Percentiles rank a stretch among this genome's conserved stretches.
Evolutionary conservation across 2,329 filamentous ascomycete genomes (phyloP).

Genomic region (Ophiostoma himal-ulmi): DNA sequence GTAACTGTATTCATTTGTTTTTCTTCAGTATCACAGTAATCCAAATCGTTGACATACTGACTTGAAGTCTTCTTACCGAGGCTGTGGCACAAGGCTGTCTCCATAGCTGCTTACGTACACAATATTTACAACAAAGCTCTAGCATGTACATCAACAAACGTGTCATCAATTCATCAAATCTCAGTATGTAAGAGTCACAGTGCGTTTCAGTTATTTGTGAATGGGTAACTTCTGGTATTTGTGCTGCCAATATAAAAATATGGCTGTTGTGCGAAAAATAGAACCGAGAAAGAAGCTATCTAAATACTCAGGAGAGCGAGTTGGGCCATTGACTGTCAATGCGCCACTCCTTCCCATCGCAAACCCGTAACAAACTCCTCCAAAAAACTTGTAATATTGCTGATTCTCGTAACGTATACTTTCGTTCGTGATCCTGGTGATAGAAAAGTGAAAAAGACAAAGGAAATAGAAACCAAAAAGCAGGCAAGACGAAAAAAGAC

Average conservation of each 20-base stretch:
- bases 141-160: neutral
- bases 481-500: neutral
- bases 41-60: no score
- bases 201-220: slow-evolving; percentile 36
- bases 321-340: slow-evolving; percentile 34
- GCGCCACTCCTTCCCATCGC: neutral
- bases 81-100: neutral
- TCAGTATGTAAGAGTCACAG: neutral
- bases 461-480: slow-evolving; percentile 21
- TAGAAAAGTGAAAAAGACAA: slow-evolving; percentile 19
- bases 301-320: slow-evolving; percentile 61
- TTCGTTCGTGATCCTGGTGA: slow-evolving; percentile 13
- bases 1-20: neutral
- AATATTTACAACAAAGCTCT: no score
- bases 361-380: slow-evolving; percentile 29
- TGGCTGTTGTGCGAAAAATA: slow-evolving; percentile 30
- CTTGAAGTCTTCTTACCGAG: neutral
- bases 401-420: slow-evolving; percentile 26
- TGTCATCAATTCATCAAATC: neutral
- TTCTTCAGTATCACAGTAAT: neutral
- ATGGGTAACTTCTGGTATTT: slow-evolving; percentile 65
- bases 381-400: slow-evolving; percentile 26
- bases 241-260: slow-evolving; percentile 24
- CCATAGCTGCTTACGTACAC: neutral
- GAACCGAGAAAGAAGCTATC: slow-evolving; percentile 38